Evolutionary conservation across 169 alveolate genomes (phyloP).

Genomic region (Plasmodium sp.): DNA sequence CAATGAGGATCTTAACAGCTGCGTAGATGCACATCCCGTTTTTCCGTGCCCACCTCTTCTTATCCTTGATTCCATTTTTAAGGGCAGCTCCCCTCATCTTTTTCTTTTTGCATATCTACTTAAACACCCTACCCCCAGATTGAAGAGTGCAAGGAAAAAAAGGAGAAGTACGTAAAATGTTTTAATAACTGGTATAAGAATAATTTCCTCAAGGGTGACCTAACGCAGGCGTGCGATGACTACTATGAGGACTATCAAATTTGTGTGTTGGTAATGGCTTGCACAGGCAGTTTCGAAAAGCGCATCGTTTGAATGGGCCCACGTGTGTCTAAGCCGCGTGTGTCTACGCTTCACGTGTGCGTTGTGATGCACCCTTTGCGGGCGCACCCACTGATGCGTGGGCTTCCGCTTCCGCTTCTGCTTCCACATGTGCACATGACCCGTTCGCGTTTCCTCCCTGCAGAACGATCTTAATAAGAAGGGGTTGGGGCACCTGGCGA

Average conservation of each 20-base stretch:
- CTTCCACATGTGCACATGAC: neutral
- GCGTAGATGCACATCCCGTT: neutral
- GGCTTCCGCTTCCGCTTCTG: neutral
- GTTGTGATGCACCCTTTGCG: neutral
- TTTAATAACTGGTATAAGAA: constrained; percentile 82
- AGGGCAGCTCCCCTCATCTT: neutral
- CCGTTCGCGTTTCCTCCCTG: neutral
- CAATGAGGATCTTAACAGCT: neutral
- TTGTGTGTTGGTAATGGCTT: constrained; percentile 77
- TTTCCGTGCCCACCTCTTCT: neutral
- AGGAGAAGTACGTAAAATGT: constrained; percentile 80
- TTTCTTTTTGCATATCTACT: neutral
- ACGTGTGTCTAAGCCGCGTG: neutral
- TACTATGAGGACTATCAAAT: constrained; percentile 79
- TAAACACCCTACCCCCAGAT: constrained; percentile 14
- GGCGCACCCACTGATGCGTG: neutral
- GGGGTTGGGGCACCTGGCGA: constrained; percentile 39
- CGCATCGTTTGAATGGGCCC: neutral
- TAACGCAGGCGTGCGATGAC: constrained; percentile 79
- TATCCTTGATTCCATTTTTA: neutral
- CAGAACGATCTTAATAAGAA: constrained; percentile 71
- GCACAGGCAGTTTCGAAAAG: neutral
- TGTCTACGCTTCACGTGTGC: neutral
- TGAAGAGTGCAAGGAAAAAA: constrained; percentile 77
- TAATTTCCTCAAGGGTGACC: constrained; percentile 82